These are phyloP conservation scores for Chlorella ohadii DNA, from an alignment of 139 green algal genomes.

Conservation along the genomic window DNA sequence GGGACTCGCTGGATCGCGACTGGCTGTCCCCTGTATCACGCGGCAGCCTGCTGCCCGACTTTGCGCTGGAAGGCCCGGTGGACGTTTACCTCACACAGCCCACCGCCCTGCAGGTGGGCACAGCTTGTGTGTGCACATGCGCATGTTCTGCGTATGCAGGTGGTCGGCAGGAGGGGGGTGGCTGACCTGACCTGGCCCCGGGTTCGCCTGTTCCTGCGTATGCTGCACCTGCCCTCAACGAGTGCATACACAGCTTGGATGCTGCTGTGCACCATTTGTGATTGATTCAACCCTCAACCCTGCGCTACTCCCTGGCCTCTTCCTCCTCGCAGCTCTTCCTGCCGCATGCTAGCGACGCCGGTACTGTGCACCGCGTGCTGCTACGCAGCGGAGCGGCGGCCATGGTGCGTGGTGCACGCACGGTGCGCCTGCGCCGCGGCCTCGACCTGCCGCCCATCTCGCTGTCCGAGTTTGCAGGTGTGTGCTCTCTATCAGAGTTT, in stretches of 20 bases:
- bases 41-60: constrained; percentile 40
- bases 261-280: too few relatives aligned
- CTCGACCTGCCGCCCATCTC: constrained; percentile 22
- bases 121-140: too few relatives aligned
- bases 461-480: constrained; percentile 31
- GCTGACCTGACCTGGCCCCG: too few relatives aligned
- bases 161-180: too few relatives aligned
- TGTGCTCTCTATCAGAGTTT: too few relatives aligned
- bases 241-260: too few relatives aligned
- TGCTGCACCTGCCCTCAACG: too few relatives aligned
- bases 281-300: too few relatives aligned
- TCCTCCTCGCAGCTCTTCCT: constrained; percentile 28
- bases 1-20: constrained; percentile 12
- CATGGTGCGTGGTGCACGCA: constrained; percentile 27
- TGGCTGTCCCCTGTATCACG: constrained; percentile 26
- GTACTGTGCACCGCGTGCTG: constrained; percentile 22
- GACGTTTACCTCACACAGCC: constrained; percentile 34
- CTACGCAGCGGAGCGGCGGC: constrained; percentile 29
- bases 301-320: neutral
- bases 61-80: constrained; percentile 40
- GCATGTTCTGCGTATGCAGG: too few relatives aligned
- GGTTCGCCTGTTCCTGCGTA: too few relatives aligned
- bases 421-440: constrained; percentile 7
- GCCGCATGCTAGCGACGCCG: constrained; percentile 38
- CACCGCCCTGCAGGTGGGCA: constrained; percentile 20